Percentiles rank a stretch among this genome's conserved stretches.
Evolutionary conservation across 768 basidiomycete genomes (phyloP).

Genomic region (Auriculariales sp.): DNA sequence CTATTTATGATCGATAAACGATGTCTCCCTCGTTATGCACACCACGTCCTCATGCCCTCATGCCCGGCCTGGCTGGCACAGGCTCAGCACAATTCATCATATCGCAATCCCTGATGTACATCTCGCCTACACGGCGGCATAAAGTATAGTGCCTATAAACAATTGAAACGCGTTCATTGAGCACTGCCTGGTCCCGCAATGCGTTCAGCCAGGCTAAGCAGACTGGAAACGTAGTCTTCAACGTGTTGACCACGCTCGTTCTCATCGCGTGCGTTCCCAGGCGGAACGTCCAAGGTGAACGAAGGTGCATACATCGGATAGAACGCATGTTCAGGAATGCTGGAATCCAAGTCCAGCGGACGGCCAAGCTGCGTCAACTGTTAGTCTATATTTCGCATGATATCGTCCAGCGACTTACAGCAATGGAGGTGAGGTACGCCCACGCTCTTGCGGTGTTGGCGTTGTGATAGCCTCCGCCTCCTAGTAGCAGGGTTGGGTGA

Average conservation of each 20-base stretch:
- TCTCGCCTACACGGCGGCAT: too few species aligned
- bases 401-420: constrained; percentile 48
- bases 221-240: constrained; percentile 3
- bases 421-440: constrained; percentile 66
- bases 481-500: constrained; percentile 53
- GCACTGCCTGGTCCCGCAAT: constrained; percentile 1
- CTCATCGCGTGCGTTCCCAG: constrained; percentile 59
- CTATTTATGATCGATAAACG: too few species aligned
- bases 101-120: too few species aligned
- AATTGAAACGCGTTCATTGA: too few species aligned
- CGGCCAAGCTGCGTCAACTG: too few species aligned
- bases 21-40: too few species aligned
- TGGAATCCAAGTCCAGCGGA: constrained; percentile 39
- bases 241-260: constrained; percentile 43
- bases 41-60: too few species aligned
- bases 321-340: constrained; percentile 62
- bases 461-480: constrained; percentile 76
- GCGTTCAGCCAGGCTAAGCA: not conserved
- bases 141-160: too few species aligned
- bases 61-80: too few species aligned
- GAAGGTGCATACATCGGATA: constrained; percentile 69
- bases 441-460: constrained; percentile 79
- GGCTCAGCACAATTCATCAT: too few species aligned
- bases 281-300: constrained; percentile 63
- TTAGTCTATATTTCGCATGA: too few species aligned